Evolutionary conservation across 495 filamentous ascomycete genomes (phyloP).

Genomic region (Hypoxylon perforatum): DNA sequence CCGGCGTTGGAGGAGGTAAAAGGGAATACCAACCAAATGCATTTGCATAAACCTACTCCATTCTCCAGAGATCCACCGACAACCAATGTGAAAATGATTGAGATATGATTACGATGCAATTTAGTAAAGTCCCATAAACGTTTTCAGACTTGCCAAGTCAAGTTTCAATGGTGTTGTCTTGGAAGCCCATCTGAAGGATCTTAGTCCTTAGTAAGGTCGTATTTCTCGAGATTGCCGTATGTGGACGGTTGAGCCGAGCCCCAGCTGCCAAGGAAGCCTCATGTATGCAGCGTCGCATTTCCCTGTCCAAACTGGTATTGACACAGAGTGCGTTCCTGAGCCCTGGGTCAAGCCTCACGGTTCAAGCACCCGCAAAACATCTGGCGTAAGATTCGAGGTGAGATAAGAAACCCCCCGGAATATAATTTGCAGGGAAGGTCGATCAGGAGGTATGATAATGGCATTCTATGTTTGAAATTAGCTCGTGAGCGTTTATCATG

Average conservation of each 20-base stretch:
- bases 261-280: constrained; percentile 32
- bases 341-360: constrained; percentile 11
- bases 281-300: constrained; percentile 26
- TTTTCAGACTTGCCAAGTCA: constrained; percentile 25
- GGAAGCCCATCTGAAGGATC: constrained; percentile 16
- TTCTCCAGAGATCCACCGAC: constrained; percentile 40
- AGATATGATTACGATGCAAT: constrained; percentile 19
- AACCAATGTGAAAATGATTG: constrained; percentile 45
- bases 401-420: background rate
- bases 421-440: constrained; percentile 1
- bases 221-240: constrained; percentile 29
- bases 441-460: constrained; percentile 32
- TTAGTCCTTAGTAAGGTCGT: constrained; percentile 15
- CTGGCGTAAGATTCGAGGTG: background rate
- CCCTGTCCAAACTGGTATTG: constrained; percentile 27
- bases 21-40: constrained; percentile 51
- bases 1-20: constrained; percentile 50
- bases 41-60: constrained; percentile 45
- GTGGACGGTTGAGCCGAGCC: constrained; percentile 31
- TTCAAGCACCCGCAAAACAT: constrained; percentile 11
- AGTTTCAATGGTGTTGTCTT: constrained; percentile 15
- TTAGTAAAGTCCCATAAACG: constrained; percentile 8
- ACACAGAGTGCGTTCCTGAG: constrained; percentile 36
- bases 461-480: constrained; percentile 25
- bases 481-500: background rate